Evolutionary conservation across 352 stramenopile species (phyloP), one percentile per base, ranked within the genome.

Genomic region (Globisporangium lucens): DNA sequence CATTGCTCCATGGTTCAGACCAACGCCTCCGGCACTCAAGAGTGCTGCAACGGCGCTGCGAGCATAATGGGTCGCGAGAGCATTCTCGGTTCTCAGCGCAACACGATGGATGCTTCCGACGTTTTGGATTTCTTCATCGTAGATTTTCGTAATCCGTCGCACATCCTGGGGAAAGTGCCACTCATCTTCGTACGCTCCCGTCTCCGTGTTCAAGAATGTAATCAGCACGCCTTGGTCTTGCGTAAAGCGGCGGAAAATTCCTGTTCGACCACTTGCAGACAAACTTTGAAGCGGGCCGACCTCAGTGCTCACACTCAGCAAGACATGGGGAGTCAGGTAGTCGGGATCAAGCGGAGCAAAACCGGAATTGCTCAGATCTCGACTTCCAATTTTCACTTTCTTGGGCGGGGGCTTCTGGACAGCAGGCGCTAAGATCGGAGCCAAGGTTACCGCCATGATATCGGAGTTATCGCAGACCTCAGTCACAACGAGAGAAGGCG

Each of bases 161-260:
- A 95, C 82, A 67, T 94, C 78, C 53, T 79, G 86, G 20, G 89
- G 81, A 30, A 74, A 69, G 62, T 92, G 80, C 83, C 82, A 95
- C 68, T 95, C 83, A 43, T 95, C 87, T 71, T 96, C 89, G 61
- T 90, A 94, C 13, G 87, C 87, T 4, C 89, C 89, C 13, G 86
- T 94, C 57, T 96, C 89, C 0, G 84, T 93, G 67, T 94, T 96
- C 20, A 95, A 72, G 49, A 96, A 95, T 0, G 81, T 92, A 33
- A 94, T 76, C 33, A 95, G 67, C 38, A 96, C 81, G 55, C 84
- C 85, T 24, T 93, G 76, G 2, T 89, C 74, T 20, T 76, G 66
- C 4, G 73, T 82, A 69, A 69, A 88, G 0, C 77, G 73, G 6
- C 85, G 75, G 67, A 87, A 93, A 29, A 91, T 79, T 8, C 89